Conservation (phyloP, 2,329 filamentous ascomycete species). For the Cordyceps cicadae region DNA sequence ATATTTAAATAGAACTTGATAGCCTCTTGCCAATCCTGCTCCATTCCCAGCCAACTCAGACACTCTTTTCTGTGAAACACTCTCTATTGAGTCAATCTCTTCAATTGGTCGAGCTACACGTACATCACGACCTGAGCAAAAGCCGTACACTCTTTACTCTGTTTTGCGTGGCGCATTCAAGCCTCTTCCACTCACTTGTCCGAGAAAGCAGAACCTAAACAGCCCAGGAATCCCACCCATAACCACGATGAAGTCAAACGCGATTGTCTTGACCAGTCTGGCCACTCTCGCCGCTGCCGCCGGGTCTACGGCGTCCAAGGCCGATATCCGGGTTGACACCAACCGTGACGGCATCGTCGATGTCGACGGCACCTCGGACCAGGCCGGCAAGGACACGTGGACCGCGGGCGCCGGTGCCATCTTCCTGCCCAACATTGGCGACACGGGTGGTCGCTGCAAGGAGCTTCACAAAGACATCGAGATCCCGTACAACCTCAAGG, state of each 20-base stretch:
- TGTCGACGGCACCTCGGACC: slow-evolving; percentile 12
- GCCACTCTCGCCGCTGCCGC: not conserved
- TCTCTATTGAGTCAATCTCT: no score
- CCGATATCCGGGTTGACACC: slow-evolving; percentile 23
- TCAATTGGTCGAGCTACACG: no score
- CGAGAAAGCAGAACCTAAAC: not conserved
- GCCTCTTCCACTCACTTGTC: not conserved
- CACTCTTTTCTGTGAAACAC: no score
- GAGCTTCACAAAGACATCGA: slow-evolving; percentile 7
- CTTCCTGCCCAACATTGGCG: slow-evolving; percentile 29
- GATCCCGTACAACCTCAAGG: not conserved
- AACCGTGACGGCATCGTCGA: slow-evolving; percentile 25
- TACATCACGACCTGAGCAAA: no score
- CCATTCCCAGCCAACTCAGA: no score
- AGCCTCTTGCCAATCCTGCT: no score
- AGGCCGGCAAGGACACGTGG: slow-evolving; percentile 16
- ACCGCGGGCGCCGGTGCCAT: slow-evolving; percentile 22
- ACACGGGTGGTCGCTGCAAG: slow-evolving; percentile 24
- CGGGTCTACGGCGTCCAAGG: not conserved
- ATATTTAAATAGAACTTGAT: no score
- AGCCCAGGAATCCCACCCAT: not conserved
- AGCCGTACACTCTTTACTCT: not conserved
- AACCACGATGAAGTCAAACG: not conserved
- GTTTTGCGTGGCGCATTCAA: not conserved
- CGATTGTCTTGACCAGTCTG: not conserved